Evolutionary conservation across 257 asterid genomes (phyloP).

Genomic region (Mentha longifolia): DNA sequence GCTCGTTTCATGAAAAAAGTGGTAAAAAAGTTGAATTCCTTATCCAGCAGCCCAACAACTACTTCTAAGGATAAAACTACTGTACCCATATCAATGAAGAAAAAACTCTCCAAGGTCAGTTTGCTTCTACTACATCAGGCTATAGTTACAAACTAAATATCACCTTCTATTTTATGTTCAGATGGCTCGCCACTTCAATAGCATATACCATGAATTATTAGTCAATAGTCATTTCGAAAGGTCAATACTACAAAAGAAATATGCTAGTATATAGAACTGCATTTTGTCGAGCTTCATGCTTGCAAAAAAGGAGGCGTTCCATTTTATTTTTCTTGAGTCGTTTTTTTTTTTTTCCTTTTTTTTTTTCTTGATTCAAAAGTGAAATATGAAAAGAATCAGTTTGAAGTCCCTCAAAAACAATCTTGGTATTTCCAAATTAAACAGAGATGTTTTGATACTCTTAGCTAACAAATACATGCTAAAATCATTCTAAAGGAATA

Average conservation of each 20-base stretch:
- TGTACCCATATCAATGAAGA: slow-evolving; percentile 50
- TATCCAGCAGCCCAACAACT: slow-evolving; percentile 44
- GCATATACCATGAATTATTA: slow-evolving; percentile 15
- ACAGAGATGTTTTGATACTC: slow-evolving; percentile 9
- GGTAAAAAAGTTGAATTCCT: slow-evolving; percentile 56
- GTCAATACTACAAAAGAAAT: neutral
- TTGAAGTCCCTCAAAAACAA: neutral
- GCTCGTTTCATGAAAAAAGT: slow-evolving; percentile 62
- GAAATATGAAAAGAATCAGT: slow-evolving; percentile 17
- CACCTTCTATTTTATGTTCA: slow-evolving; percentile 19
- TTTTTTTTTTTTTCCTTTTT: neutral
- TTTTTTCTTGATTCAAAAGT: neutral
- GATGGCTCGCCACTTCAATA: slow-evolving; percentile 1
- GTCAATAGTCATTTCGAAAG: neutral
- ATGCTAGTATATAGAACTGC: slow-evolving; percentile 11
- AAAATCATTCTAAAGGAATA: slow-evolving; percentile 11
- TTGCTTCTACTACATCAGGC: slow-evolving; percentile 20
- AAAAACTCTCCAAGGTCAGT: slow-evolving; percentile 74
- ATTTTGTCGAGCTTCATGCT: slow-evolving; percentile 10
- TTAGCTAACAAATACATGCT: slow-evolving; percentile 5
- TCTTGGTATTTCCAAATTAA: slow-evolving; percentile 19
- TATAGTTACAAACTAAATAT: slow-evolving; percentile 8
- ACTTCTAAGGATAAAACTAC: slow-evolving; percentile 47
- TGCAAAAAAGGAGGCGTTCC: neutral
- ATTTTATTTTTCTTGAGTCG: neutral